These are phyloP conservation scores for Plantago major DNA, from an alignment of 257 asterid genomes.

Conservation along the genomic window DNA sequence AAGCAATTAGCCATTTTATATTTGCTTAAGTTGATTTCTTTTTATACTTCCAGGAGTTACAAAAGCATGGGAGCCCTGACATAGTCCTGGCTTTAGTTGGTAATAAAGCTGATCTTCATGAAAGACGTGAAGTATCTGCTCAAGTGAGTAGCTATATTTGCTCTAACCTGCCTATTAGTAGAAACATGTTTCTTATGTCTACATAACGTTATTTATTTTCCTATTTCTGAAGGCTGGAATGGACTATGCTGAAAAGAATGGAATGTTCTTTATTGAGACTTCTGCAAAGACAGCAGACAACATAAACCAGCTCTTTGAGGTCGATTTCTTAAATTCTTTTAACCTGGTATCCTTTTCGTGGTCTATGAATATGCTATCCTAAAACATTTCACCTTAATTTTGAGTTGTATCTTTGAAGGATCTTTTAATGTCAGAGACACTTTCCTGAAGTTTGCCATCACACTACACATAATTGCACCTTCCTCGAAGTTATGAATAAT, in stretches of 20 bases:
- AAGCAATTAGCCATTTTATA: no score
- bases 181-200: background rate
- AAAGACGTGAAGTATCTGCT: constrained; percentile 77
- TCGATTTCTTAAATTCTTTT: constrained; percentile 22
- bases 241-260: constrained; percentile 87
- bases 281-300: constrained; percentile 99
- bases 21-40: constrained; percentile 5
- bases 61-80: constrained; percentile 95
- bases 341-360: background rate
- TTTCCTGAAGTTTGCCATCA: no score
- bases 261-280: constrained; percentile 96
- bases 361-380: background rate
- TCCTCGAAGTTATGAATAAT: no score
- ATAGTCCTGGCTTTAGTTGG: constrained; percentile 98
- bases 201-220: constrained; percentile 12
- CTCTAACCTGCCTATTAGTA: constrained; percentile 1
- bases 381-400: background rate
- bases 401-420: no score
- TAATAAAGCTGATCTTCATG: constrained; percentile 92
- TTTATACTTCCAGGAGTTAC: constrained; percentile 56
- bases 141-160: constrained; percentile 46
- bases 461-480: no score
- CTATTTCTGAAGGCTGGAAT: constrained; percentile 57
- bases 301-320: constrained; percentile 99
- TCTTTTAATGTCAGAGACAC: no score